Base-by-base conservation (phyloP, 192 early-diverging fungal species). In the Entomortierella beljakovae region DNA sequence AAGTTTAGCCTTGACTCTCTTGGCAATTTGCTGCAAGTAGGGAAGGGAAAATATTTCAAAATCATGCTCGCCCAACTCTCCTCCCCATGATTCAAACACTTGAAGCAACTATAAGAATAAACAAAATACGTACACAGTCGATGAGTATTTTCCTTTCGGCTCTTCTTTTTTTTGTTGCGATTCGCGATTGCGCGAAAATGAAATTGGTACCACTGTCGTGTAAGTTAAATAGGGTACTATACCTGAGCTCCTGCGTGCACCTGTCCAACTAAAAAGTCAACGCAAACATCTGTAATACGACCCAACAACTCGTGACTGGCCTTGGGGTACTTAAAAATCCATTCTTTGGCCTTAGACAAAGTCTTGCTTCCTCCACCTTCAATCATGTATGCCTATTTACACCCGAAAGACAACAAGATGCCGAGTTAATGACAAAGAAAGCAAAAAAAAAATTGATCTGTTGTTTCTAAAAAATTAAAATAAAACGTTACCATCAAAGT, bases 11-110 rank as follows among this genome's bases (percentile, higher is more conserved):
- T 96, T 95, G 43, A 98, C 96, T 6, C 87, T 81, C 16, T 77
- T 63, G 20, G 94, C 91, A 58, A 99, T 98, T 61, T 94, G 91
- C 3, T 70, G 71, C 29, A 97, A 70, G 80, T 97, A 98, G n/a
- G 98, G 96, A 23, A 98, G 85, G 33, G 95, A 92, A 80, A 95
- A 98, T 54, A 83, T 81, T 40, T 86, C 85, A 81, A 97, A 99
- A 61, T 94, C 92, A 22, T 72, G 54, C 10, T 94, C 94, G 29
- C 91, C 86, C 28, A 99, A 87, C 80, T 98, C 97, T 37, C 97
- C 96, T n/a, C 90, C 96, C 92, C 94, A 95, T 31, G 94, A 96
- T 57, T 99, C 98, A 84, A 99, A 99, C 57, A 99, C 91, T 90
- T 99, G 98, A 29, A 97, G 73, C 59, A 97, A 89, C 91, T 98